A percentile compares a stretch with the other conserved stretches of the same genome.
phyloP scores from a whole-genome alignment of 495 filamentous ascomycete species.

The Xylaria curta region DNA sequence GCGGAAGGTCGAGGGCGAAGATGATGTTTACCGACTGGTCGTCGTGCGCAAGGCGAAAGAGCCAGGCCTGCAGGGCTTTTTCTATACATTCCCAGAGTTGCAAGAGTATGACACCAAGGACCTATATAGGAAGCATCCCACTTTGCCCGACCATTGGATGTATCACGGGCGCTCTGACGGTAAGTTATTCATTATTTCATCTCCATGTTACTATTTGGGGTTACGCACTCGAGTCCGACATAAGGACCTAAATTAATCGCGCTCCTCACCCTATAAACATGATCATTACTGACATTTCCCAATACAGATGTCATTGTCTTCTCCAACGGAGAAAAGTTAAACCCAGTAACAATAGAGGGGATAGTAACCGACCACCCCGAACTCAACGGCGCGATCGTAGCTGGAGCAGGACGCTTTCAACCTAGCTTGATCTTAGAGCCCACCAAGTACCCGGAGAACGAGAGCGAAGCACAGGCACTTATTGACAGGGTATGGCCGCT shows the following conservation, averaged over 20 bases:
- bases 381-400: conserved; percentile 56
- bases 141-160: conserved; percentile 54
- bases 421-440: conserved; percentile 61
- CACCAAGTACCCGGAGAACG: conserved; percentile 28
- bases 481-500: conserved; percentile 51
- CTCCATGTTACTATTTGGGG: background rate
- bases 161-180: conserved; percentile 61
- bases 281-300: background rate
- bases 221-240: background rate
- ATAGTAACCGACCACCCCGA: conserved; percentile 50
- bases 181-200: background rate
- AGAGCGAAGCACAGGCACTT: conserved; percentile 38
- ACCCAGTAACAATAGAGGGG: conserved; percentile 61
- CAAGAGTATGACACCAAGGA: conserved; percentile 62
- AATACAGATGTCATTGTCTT: conserved; percentile 62
- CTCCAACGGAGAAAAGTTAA: conserved; percentile 68
- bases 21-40: conserved; percentile 58
- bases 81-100: conserved; percentile 59
- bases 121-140: conserved; percentile 60
- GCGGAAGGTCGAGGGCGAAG: conserved; percentile 48
- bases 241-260: background rate
- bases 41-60: conserved; percentile 51
- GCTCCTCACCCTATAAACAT: background rate
- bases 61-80: conserved; percentile 54
- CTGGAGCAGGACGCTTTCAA: conserved; percentile 59